Base-by-base conservation (phyloP, 163 green algal species). In the Prototheca cutis region DNA sequence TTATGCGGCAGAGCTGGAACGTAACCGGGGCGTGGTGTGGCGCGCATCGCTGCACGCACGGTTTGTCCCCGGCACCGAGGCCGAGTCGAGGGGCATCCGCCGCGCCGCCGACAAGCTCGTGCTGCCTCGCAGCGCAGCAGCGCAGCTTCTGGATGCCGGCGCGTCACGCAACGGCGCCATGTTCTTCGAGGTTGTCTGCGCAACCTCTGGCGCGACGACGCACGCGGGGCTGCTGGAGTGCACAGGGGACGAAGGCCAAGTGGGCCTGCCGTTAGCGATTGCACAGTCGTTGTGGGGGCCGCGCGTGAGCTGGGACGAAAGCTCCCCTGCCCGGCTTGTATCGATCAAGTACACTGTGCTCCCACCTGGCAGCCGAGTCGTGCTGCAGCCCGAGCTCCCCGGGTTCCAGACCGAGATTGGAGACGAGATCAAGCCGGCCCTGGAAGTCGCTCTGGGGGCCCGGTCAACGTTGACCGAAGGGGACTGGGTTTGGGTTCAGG, bases 151-250 rank as follows among this genome's bases (percentile, higher is more conserved):
- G 68, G 30, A 24, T 0, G 82, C 89, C 49, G 75, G 81, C 25
- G 82, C 82, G 7, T 48, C 42, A 2, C 78, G 72, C 21, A 85
- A 85, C 45, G 84, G 84, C 0, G 71, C 80, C 52, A 80, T 87
- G 72, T 65, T 86, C 40, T 93, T 94, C 61, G 64, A 85, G 48
- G 40, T 92, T 4, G 27, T 67, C 15, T 72, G 42, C 42, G 18
- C 77, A 1, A 21, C 66, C 21, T 54, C 34, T n/a, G 65, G 76
- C 1, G 32, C 53, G 36, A 47, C 25, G 32, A 84, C 78, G 6
- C 81, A 85, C 55, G 81, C 80, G 13, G 82, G 82, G 0, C 73
- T 91, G 48, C 75, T 94, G 32, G 85, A 91, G 53, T 94, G 90
- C 61, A 84, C 66, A 3, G 80, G 76, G 0, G 79, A 80, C 1